Evolutionary conservation across 495 filamentous ascomycete genomes (phyloP).

Genomic region (Penicillium coprophilum): DNA sequence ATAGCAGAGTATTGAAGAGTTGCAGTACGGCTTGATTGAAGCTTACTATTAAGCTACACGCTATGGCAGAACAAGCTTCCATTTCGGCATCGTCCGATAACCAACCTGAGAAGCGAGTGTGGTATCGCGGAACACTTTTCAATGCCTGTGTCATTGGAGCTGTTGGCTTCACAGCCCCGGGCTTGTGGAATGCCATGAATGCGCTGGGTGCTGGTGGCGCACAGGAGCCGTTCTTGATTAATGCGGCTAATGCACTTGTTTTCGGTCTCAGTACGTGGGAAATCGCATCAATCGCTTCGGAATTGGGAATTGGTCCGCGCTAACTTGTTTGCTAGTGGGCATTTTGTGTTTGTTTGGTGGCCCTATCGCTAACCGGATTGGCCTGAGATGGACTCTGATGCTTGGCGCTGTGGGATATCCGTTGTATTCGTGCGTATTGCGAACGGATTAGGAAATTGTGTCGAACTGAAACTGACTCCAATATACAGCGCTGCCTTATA

Average conservation of each 20-base stretch:
- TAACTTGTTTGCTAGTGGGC: conserved; percentile 47
- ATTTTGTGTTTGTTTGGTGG: conserved; percentile 56
- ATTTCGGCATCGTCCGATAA: conserved; percentile 9
- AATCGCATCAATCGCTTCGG: background rate
- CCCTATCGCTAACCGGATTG: conserved; percentile 55
- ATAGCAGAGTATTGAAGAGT: background rate
- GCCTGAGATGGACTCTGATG: conserved; percentile 59
- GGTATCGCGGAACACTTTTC: conserved; percentile 61
- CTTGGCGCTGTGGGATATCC: conserved; percentile 53
- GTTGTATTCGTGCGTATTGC: conserved; percentile 33
- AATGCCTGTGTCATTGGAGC: conserved; percentile 50
- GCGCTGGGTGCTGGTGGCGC: conserved; percentile 65
- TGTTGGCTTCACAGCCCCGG: conserved; percentile 40
- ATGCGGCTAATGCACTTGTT: conserved; percentile 63
- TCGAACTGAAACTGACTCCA: conserved; percentile 29
- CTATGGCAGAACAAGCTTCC: conserved; percentile 7
- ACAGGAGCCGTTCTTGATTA: conserved; percentile 58
- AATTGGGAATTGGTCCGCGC: background rate
- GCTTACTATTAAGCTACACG: background rate
- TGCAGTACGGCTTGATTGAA: background rate
- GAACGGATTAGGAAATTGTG: background rate
- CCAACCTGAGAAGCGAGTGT: conserved; percentile 31
- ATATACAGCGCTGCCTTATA: conserved; percentile 54
- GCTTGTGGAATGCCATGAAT: conserved; percentile 60
- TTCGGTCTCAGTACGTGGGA: conserved; percentile 43